phyloP scores from a whole-genome alignment of 768 basidiomycete genomes.

The Phallus indusiatus region DNA sequence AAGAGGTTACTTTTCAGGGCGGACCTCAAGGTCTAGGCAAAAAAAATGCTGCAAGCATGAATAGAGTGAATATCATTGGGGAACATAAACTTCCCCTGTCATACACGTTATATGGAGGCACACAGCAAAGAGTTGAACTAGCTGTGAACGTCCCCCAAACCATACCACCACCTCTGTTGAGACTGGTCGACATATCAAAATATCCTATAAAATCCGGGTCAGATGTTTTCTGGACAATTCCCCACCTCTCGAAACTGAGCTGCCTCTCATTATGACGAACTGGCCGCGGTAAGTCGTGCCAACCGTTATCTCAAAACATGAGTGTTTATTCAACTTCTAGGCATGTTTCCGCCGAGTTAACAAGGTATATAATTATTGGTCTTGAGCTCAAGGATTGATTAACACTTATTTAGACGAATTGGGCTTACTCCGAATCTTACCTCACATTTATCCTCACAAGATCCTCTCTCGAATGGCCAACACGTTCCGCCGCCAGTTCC shows the following conservation, averaged over 20 bases:
- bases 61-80: constrained; percentile 43
- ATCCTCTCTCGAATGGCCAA: background rate
- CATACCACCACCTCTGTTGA: constrained; percentile 78
- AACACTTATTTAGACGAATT: constrained; percentile 31
- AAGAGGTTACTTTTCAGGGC: constrained; percentile 67
- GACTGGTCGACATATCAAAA: constrained; percentile 76
- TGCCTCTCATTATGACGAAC: constrained; percentile 76
- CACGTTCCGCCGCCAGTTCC: background rate
- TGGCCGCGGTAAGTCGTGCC: constrained; percentile 61
- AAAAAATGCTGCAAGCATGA: constrained; percentile 45
- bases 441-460: constrained; percentile 12
- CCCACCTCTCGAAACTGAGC: constrained; percentile 53
- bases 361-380: constrained; percentile 27
- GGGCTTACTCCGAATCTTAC: constrained; percentile 36
- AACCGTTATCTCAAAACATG: constrained; percentile 1
- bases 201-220: constrained; percentile 68
- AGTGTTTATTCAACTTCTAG: constrained; percentile 26
- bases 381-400: background rate
- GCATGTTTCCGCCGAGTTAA: constrained; percentile 61
- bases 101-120: constrained; percentile 63
- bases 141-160: constrained; percentile 57
- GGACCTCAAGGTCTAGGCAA: constrained; percentile 45
- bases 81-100: constrained; percentile 69
- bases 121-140: constrained; percentile 64
- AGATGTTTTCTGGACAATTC: constrained; percentile 70